Conservation (phyloP, 371 early-diverging fungal genomes). For the Gilbertella persicaria region DNA sequence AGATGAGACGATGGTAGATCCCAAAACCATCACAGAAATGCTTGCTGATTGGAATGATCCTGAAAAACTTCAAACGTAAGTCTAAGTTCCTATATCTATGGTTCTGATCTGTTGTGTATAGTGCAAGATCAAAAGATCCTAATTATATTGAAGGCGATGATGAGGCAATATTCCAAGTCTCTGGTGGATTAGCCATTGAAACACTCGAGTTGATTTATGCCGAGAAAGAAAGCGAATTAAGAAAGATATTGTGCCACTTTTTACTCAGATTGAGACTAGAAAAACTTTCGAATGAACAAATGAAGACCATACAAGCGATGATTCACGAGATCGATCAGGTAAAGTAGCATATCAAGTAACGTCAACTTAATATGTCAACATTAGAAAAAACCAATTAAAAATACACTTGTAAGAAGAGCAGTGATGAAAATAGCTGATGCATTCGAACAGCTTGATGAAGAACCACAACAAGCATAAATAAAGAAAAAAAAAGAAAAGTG, state of each 20-base stretch:
- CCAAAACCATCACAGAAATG: slow-evolving; percentile 57
- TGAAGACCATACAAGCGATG: slow-evolving; percentile 29
- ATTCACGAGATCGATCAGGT: slow-evolving; percentile 35
- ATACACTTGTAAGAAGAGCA: too few species aligned
- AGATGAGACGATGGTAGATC: slow-evolving; percentile 51
- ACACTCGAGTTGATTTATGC: slow-evolving; percentile 32
- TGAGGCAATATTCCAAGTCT: slow-evolving; percentile 20
- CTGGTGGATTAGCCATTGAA: slow-evolving; percentile 43
- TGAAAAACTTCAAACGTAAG: slow-evolving; percentile 49
- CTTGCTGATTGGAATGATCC: slow-evolving; percentile 65
- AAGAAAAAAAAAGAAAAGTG: too few species aligned
- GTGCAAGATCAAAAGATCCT: neutral
- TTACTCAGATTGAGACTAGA: slow-evolving; percentile 37
- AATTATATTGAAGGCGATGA: slow-evolving; percentile 1
- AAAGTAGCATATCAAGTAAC: too few species aligned
- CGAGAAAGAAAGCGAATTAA: slow-evolving; percentile 22
- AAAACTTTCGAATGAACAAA: slow-evolving; percentile 24
- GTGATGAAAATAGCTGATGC: too few species aligned
- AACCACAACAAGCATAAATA: too few species aligned
- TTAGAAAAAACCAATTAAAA: too few species aligned
- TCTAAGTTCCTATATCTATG: neutral
- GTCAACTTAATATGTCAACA: too few species aligned
- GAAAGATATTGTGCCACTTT: slow-evolving; percentile 44
- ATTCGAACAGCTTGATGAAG: too few species aligned
- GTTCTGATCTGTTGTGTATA: neutral